Evolutionary conservation across 495 filamentous ascomycete genomes (phyloP).

Genomic region (Halenospora varia): DNA sequence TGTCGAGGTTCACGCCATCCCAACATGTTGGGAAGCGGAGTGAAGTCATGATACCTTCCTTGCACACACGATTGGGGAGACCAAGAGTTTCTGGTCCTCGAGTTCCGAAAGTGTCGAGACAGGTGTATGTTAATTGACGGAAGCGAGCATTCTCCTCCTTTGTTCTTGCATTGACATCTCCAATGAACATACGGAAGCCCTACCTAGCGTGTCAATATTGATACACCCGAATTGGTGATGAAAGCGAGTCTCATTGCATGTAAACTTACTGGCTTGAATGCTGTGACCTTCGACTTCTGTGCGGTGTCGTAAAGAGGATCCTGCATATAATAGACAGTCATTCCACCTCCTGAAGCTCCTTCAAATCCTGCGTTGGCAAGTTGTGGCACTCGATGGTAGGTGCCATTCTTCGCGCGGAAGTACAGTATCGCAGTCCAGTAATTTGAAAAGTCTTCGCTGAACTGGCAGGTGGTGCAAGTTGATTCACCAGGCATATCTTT

Average conservation of each 20-base stretch:
- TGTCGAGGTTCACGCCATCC: constrained; percentile 69
- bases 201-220: constrained; percentile 3
- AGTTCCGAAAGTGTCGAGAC: constrained; percentile 11
- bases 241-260: neutral
- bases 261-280: constrained; percentile 33
- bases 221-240: constrained; percentile 4
- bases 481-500: constrained; percentile 43
- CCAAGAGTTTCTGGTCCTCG: constrained; percentile 38
- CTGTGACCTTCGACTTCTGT: constrained; percentile 27
- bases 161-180: neutral
- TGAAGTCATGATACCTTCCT: constrained; percentile 63
- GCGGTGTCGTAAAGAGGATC: constrained; percentile 11
- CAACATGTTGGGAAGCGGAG: constrained; percentile 88
- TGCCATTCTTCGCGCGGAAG: constrained; percentile 56
- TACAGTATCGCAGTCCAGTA: constrained; percentile 69
- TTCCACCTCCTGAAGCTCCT: constrained; percentile 21
- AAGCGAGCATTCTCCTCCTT: neutral
- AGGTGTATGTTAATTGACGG: constrained; percentile 33
- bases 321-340: constrained; percentile 55
- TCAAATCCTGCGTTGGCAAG: constrained; percentile 45
- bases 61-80: constrained; percentile 51
- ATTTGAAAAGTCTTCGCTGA: constrained; percentile 59
- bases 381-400: constrained; percentile 60
- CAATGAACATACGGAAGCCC: neutral
- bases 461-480: constrained; percentile 56